Evolutionary conservation across 768 basidiomycete species (phyloP).

Genomic region (Termitomyces eurrhizus): DNA sequence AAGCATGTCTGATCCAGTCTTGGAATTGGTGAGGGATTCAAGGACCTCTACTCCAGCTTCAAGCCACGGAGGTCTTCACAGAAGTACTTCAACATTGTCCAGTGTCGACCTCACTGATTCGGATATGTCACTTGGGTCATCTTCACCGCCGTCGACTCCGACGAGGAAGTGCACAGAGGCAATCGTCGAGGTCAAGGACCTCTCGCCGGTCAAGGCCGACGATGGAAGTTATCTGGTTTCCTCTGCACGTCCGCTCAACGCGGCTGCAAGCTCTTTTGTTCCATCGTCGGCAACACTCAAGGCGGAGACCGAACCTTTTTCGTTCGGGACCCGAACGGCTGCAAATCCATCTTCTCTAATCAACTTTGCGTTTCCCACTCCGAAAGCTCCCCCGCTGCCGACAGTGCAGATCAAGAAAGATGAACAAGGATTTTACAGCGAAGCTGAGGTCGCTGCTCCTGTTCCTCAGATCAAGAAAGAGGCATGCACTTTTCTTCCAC

Average conservation of each 20-base stretch:
- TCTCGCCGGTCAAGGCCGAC: constrained; percentile 24
- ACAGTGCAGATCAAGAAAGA: constrained; percentile 46
- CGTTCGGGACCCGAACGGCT: constrained; percentile 18
- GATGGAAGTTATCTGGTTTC: constrained; percentile 17
- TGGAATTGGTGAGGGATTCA: constrained; percentile 14
- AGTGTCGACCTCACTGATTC: constrained; percentile 41
- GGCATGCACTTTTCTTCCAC: constrained; percentile 38
- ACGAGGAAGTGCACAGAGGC: constrained; percentile 35
- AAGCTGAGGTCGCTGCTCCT: constrained; percentile 31
- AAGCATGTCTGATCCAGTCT: neutral
- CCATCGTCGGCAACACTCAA: constrained; percentile 26
- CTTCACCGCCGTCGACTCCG: constrained; percentile 49
- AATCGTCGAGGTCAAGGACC: constrained; percentile 31
- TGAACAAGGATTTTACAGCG: constrained; percentile 48
- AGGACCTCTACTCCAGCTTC: constrained; percentile 18
- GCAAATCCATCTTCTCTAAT: constrained; percentile 21
- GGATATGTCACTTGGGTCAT: constrained; percentile 39
- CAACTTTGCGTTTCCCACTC: constrained; percentile 47
- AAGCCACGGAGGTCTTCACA: constrained; percentile 22
- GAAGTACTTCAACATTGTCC: constrained; percentile 33
- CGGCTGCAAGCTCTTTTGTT: constrained; percentile 41
- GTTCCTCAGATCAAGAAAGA: constrained; percentile 24
- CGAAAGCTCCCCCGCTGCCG: constrained; percentile 35
- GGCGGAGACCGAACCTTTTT: constrained; percentile 20
- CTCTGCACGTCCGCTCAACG: constrained; percentile 34